Evolutionary conservation across 305 asterid genomes (phyloP).

Genomic region (Fraxinus sp.): DNA sequence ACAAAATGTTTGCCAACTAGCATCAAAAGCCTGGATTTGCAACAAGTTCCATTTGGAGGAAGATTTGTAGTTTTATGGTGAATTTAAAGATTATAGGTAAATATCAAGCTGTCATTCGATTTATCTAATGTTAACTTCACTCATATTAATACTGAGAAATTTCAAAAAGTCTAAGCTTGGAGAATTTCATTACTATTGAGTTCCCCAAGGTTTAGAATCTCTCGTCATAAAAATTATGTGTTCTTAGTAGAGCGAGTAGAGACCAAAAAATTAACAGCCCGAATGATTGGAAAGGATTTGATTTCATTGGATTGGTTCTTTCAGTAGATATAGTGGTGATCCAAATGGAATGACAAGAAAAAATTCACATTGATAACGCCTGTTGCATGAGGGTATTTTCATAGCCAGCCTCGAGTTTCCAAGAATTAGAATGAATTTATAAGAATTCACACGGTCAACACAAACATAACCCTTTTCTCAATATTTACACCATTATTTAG

Average conservation of each 20-base stretch:
- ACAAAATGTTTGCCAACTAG: background rate
- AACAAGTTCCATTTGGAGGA: background rate
- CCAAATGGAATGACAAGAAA: background rate
- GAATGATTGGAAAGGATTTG: background rate
- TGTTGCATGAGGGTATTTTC: background rate
- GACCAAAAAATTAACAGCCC: background rate
- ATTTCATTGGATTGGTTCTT: background rate
- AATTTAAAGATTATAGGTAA: background rate
- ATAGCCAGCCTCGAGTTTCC: background rate
- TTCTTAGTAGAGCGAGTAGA: background rate
- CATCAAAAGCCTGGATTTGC: background rate
- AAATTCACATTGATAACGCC: background rate
- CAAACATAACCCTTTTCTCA: background rate
- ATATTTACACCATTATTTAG: background rate
- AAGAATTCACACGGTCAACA: background rate
- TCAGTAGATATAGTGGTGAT: background rate
- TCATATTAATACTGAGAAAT: background rate
- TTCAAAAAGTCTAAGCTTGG: background rate
- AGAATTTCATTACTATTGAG: background rate
- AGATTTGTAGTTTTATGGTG: background rate
- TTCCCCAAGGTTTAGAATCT: background rate
- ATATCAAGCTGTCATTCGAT: background rate
- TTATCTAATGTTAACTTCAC: background rate
- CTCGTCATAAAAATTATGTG: background rate
- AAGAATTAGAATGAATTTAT: background rate